Evolutionary conservation across 2,329 filamentous ascomycete genomes (phyloP).

Genomic region (Ceratocystis cubensis): DNA sequence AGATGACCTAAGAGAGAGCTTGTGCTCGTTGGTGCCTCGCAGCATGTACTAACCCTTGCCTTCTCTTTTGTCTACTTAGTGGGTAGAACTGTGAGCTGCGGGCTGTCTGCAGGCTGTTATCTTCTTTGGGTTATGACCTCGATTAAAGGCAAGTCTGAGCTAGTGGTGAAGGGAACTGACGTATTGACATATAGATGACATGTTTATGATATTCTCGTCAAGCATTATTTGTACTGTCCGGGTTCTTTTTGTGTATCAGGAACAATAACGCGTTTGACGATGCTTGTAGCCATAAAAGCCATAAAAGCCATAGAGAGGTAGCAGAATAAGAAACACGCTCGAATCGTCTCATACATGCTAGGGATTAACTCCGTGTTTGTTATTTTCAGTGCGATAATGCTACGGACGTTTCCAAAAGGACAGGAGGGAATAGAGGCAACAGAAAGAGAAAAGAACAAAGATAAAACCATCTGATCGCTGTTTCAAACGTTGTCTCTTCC

Average conservation of each 20-base stretch:
- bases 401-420: too few relatives aligned
- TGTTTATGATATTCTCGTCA: not conserved
- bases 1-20: constrained; percentile 21
- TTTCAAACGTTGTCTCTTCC: constrained; percentile 9
- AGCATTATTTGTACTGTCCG: not conserved
- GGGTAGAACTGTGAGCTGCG: not conserved
- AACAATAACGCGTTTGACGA: not conserved
- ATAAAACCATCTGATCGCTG: constrained; percentile 6
- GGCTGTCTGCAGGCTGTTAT: constrained; percentile 14
- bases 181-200: not conserved
- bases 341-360: not conserved
- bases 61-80: not conserved
- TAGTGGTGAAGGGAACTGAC: constrained; percentile 22
- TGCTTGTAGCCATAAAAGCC: not conserved
- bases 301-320: not conserved
- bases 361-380: not conserved
- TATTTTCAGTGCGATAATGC: too few relatives aligned
- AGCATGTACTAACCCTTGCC: constrained; percentile 21
- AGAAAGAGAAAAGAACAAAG: not conserved
- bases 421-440: too few relatives aligned
- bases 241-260: not conserved
- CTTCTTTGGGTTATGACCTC: constrained; percentile 34
- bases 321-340: not conserved
- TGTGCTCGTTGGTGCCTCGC: constrained; percentile 45
- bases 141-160: constrained; percentile 56